Evolutionary conservation across 2,329 filamentous ascomycete species (phyloP), one percentile per base, ranked within the genome.

Genomic region (Sporothrix luriei): DNA sequence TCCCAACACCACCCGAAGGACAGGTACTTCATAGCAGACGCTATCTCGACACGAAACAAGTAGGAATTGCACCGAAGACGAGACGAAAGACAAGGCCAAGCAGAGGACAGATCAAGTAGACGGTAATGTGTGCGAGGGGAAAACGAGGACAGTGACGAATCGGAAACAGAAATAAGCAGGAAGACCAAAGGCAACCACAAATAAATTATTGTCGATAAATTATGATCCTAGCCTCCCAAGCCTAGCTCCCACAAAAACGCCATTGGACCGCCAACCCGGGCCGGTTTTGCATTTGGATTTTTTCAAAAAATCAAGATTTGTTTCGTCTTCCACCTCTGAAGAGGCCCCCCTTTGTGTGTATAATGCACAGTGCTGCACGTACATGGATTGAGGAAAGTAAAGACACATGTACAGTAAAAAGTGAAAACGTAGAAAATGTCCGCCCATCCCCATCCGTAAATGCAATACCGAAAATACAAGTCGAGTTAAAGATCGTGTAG

Each of bases 391-490:
- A 40, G 26, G n/a, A 21, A 52, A 21, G 16, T 26, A 14, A 21
- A 57, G 11, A 46, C 21, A 64, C 16, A 19, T 62, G 21, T 26
- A 24, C 54, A 40, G 43, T 6, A 26, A 48, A 48, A 19, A 19
- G 33, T 26, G 21, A 46, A 57, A n/a, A 24, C 7, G n/a, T 38
- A 4, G 43, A 43, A 11, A 26, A 26, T 3, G 21, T 6, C 61
- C 61, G 24, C 61, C 61, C 21, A 29, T 64, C 11, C 24, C 59
- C 40, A 64, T 49, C 61, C 46, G 29, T n/a, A 49, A 64, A 64
- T 64, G 61, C 61, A 49, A 64, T 61, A 24, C 61, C 61, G 57
- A 26, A 26, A 7, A 62, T 62, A 62, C 57, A 21, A 13, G 43
- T 43, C 33, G 14, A n/a, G 29, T 38, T 24, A 54, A 10, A 24